Evolutionary conservation across 441 rosid species (phyloP), one percentile per base, ranked within the genome.

Genomic region (Aleurites moluccanus): DNA sequence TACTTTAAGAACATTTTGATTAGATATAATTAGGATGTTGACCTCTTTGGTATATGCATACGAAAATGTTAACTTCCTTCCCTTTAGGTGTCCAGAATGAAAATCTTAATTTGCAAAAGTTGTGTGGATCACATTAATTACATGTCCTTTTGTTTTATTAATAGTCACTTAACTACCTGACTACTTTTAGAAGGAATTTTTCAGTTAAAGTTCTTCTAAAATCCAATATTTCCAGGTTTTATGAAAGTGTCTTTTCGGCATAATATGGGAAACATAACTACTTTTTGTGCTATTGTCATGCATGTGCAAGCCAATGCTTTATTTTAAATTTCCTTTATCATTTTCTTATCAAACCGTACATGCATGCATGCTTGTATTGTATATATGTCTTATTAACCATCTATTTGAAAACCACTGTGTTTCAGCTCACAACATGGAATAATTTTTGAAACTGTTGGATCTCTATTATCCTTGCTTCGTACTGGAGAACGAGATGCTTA

Each of bases 381-480:
- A 6, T 56, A 15, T 1, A 6, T 1, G 28, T 27, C 44, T 74
- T 4, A 30, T 6, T 72, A 14, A 62, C 42, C 20, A 42, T 64
- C 45, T 64, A 18, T 59, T 61, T 27, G 42, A 23, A 40, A 59
- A 61, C 25, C 45, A 45, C 57, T 73, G 35, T 55, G 42, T 66
- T 72, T 70, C 72, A 96, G 99, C 62, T 84, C 84, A 73, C 88
- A 89, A 49, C 92, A 96, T 78, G 96, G 90, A 79, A 87, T 90
- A 13, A 84, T 96, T 70, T 92, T 96, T 80, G 98, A 96, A 74
- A 88, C 99, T 10, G 84, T 94, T 81, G 94, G 92, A 75, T 89
- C 94, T 35, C 89, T 96, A 69, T 83, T 96, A 77, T 86, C 94
- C 73, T 84, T 96, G 85, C 92, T 96, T 79, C 96, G 98, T 69